phyloP scores from a whole-genome alignment of 2,329 filamentous ascomycete species.

The Aspergillus latus region DNA sequence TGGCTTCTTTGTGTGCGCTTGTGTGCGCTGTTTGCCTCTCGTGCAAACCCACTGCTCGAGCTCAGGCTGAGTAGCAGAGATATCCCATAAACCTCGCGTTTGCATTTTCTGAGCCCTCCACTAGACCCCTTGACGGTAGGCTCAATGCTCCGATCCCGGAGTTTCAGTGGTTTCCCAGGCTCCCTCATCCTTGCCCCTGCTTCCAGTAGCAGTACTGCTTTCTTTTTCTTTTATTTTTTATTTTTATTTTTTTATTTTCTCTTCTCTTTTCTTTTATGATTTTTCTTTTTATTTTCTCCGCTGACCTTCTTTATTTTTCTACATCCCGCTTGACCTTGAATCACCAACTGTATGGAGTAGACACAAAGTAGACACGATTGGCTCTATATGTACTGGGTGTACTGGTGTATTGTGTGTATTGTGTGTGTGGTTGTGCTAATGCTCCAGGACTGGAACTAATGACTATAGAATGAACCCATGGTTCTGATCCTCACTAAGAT shows the following conservation, averaged over 20 bases:
- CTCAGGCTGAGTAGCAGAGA: background rate
- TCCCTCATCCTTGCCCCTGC: conserved; percentile 15
- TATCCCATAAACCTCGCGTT: no score
- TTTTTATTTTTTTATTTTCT: background rate
- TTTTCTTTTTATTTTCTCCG: conserved; percentile 3
- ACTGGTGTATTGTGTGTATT: no score
- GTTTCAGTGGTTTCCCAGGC: conserved; percentile 19
- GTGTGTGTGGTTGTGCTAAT: no score
- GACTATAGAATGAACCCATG: conserved; percentile 1
- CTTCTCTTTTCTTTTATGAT: background rate
- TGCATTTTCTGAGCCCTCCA: background rate
- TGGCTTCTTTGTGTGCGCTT: no score
- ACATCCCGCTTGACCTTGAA: no score
- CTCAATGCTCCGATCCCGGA: conserved; percentile 22
- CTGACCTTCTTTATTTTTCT: background rate
- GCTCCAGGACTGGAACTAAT: no score
- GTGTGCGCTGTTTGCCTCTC: conserved; percentile 14
- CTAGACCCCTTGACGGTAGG: background rate
- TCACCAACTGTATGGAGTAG: no score
- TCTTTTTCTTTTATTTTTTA: no score
- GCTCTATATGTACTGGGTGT: no score
- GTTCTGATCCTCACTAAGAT: background rate
- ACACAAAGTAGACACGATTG: no score
- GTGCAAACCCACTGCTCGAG: conserved; percentile 7
- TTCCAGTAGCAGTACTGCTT: background rate